A percentile compares a stretch with the other conserved stretches of the same genome.
These are phyloP conservation scores for Glycine latifolia DNA, from an alignment of 306 rosid species.

Conservation along the genomic window DNA sequence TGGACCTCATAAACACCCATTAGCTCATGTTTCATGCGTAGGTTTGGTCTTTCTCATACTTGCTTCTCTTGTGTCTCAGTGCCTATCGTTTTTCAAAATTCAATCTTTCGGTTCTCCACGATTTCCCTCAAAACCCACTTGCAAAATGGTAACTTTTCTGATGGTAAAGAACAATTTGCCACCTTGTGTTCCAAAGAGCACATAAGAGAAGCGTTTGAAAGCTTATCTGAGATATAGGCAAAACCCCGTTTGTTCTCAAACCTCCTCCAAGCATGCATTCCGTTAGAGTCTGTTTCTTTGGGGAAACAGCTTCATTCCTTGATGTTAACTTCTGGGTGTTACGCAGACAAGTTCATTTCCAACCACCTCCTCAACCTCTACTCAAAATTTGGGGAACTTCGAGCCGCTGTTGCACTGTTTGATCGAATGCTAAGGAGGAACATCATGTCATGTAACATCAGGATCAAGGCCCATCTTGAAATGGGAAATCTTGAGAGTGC, in stretches of 20 bases:
- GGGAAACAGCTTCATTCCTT: slow-evolving; percentile 82
- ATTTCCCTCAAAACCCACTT: slow-evolving; percentile 45
- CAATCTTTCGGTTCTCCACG: slow-evolving; percentile 50
- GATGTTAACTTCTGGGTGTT: slow-evolving; percentile 76
- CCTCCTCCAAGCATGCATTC: slow-evolving; percentile 74
- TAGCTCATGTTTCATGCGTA: slow-evolving; percentile 45
- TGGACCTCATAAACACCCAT: neutral
- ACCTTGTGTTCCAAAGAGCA: slow-evolving; percentile 65
- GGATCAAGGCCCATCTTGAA: slow-evolving; percentile 70
- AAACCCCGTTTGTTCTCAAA: slow-evolving; percentile 76
- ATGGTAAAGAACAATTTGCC: slow-evolving; percentile 48
- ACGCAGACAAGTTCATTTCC: slow-evolving; percentile 72
- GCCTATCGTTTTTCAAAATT: slow-evolving; percentile 34
- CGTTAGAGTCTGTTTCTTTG: slow-evolving; percentile 57
- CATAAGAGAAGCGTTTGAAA: slow-evolving; percentile 66
- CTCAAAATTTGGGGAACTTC: slow-evolving; percentile 69
- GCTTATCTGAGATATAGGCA: slow-evolving; percentile 61
- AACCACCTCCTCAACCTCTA: slow-evolving; percentile 84
- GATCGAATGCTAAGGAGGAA: slow-evolving; percentile 65
- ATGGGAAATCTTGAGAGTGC: slow-evolving; percentile 65
- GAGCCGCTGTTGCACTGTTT: slow-evolving; percentile 62
- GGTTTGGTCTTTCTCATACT: slow-evolving; percentile 46
- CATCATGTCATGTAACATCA: slow-evolving; percentile 82
- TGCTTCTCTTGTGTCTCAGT: slow-evolving; percentile 39
- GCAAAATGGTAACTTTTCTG: slow-evolving; percentile 30